Conservation (phyloP, 2,329 filamentous ascomycete genomes). For the Sporothrix schenckii region DNA sequence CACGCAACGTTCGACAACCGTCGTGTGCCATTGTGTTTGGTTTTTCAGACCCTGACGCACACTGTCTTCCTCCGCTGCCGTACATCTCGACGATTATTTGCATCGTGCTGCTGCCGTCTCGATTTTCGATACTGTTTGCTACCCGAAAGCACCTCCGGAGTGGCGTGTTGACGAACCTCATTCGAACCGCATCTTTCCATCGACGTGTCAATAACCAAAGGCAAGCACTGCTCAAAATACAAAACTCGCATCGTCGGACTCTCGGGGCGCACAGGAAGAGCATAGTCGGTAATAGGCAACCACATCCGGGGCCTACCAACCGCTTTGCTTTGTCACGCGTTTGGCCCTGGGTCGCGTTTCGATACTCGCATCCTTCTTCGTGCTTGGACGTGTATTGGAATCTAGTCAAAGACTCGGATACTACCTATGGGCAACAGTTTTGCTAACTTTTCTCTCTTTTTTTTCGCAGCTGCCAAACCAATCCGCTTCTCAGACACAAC, state of each 20-base stretch:
- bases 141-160: background rate
- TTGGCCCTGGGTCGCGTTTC: background rate
- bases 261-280: background rate
- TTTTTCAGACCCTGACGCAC: constrained; percentile 9
- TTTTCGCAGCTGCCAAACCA: constrained; percentile 6
- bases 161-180: constrained; percentile 14
- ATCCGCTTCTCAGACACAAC: constrained; percentile 12
- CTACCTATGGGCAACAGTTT: background rate
- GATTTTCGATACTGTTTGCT: constrained; percentile 11
- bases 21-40: constrained; percentile 23
- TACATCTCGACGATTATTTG: constrained; percentile 3
- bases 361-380: constrained; percentile 10
- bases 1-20: constrained; percentile 17
- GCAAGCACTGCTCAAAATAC: constrained; percentile 16
- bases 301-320: background rate
- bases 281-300: background rate
- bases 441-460: constrained; percentile 9
- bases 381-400: background rate
- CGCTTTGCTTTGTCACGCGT: constrained; percentile 2
- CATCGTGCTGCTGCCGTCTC: constrained; percentile 9
- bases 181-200: background rate
- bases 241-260: constrained; percentile 1
- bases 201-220: constrained; percentile 18
- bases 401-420: constrained; percentile 4
- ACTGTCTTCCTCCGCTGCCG: constrained; percentile 4